A percentile compares a stretch with the other conserved stretches of the same genome.
Conservation (phyloP, 805 yeast genomes). For the Brettanomyces bruxellensis region DNA sequence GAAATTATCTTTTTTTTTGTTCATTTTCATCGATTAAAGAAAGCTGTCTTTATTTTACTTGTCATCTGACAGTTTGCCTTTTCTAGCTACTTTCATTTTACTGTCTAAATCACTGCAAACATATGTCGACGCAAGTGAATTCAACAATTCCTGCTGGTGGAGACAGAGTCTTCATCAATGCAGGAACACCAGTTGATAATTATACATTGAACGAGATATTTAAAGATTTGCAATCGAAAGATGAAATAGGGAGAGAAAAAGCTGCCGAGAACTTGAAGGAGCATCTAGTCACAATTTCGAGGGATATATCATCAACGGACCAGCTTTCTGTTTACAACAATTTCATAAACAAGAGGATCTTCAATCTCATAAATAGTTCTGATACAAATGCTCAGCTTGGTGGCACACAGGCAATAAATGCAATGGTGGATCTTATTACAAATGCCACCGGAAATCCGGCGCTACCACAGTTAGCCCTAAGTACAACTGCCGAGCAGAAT, state of each 20-base stretch:
- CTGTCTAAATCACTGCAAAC: no score
- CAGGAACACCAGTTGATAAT: conserved; percentile 9
- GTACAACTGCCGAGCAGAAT: conserved; percentile 48
- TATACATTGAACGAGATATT: conserved; percentile 45
- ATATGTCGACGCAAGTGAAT: background rate
- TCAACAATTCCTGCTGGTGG: background rate
- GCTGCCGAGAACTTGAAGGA: conserved; percentile 67
- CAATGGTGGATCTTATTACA: conserved; percentile 75
- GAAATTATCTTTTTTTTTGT: no score
- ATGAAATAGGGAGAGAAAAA: conserved; percentile 33
- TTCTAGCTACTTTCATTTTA: no score
- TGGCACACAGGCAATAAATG: conserved; percentile 85
- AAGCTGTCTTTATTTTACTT: no score
- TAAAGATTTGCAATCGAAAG: conserved; percentile 35
- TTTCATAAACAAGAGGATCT: conserved; percentile 78
- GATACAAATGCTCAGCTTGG: conserved; percentile 72
- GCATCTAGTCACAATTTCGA: conserved; percentile 61
- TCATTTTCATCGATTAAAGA: no score
- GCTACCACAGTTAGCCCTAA: conserved; percentile 27
- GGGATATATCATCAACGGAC: conserved; percentile 69
- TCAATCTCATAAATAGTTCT: conserved; percentile 71
- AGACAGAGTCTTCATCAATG: no score
- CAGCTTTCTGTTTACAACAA: conserved; percentile 75
- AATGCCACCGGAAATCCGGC: conserved; percentile 48
- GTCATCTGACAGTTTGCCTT: no score